A percentile compares a stretch with the other conserved stretches of the same genome.
Conservation (phyloP, 139 green algal genomes). For the Volvox africanus region DNA sequence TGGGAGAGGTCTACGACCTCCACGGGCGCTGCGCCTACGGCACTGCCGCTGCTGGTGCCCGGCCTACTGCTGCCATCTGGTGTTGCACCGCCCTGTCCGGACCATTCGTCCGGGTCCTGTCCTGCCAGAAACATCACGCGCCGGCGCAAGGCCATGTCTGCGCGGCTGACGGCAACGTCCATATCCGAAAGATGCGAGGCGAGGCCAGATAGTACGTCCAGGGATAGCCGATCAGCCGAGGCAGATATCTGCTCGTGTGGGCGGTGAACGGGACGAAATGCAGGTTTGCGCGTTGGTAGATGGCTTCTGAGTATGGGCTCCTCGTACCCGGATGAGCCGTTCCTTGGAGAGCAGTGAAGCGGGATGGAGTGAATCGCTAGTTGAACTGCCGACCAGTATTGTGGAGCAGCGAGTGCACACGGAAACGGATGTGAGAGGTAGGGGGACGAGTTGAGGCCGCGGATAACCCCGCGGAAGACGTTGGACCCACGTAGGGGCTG, state of each 20-base stretch:
- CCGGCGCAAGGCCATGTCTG: not conserved
- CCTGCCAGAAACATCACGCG: conserved; percentile 10
- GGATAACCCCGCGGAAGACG: too few relatives aligned
- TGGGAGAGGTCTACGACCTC: not conserved
- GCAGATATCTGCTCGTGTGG: not conserved
- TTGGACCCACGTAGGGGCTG: too few relatives aligned
- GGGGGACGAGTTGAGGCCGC: too few relatives aligned
- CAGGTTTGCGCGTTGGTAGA: too few relatives aligned
- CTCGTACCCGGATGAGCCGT: too few relatives aligned
- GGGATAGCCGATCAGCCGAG: not conserved
- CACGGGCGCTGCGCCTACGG: not conserved
- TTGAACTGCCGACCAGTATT: too few relatives aligned
- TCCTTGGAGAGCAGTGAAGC: too few relatives aligned
- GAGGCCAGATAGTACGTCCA: conserved; percentile 21
- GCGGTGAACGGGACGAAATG: too few relatives aligned
- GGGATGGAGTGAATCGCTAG: too few relatives aligned
- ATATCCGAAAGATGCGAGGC: conserved; percentile 11
- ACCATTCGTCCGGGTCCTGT: conserved; percentile 12
- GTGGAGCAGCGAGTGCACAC: too few relatives aligned
- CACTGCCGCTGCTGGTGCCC: not conserved
- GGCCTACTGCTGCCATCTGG: not conserved
- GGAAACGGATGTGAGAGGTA: too few relatives aligned
- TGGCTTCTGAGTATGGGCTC: too few relatives aligned
- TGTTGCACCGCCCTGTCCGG: not conserved
- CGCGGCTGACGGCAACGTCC: not conserved